These are phyloP conservation scores for Fusarium proliferatum DNA, from an alignment of 2,329 filamentous ascomycete genomes.

Conservation along the genomic window DNA sequence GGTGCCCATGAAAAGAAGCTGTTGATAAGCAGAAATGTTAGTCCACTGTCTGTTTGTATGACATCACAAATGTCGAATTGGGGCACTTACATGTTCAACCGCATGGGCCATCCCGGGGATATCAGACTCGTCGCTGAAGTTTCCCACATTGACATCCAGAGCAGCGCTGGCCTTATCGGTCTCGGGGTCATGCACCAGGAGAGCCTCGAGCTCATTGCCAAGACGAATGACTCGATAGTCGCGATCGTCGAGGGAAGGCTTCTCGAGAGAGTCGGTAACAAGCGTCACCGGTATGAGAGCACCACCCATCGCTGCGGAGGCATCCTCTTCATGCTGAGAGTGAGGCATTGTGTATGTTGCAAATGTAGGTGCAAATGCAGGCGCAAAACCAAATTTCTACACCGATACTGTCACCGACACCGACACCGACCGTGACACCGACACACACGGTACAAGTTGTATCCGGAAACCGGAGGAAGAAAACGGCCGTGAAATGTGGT, in stretches of 20 bases:
- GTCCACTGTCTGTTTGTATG: neutral
- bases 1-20: constrained; percentile 96
- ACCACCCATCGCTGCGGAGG: constrained; percentile 40
- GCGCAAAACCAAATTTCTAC: constrained; percentile 18
- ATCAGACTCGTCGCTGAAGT: constrained; percentile 89
- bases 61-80: neutral
- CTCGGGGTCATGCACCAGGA: constrained; percentile 92
- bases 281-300: constrained; percentile 48
- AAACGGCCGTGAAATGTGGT: constrained; percentile 22
- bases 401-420: constrained; percentile 19
- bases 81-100: constrained; percentile 79
- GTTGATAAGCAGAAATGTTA: constrained; percentile 16
- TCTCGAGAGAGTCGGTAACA: constrained; percentile 80
- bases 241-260: constrained; percentile 85
- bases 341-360: constrained; percentile 46
- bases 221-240: constrained; percentile 88
- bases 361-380: constrained; percentile 6
- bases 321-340: constrained; percentile 42
- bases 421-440: constrained; percentile 28
- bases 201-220: constrained; percentile 86
- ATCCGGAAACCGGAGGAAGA: constrained; percentile 17
- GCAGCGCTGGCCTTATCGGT: constrained; percentile 97
- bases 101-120: constrained; percentile 97
- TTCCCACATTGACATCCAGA: constrained; percentile 95
- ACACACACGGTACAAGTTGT: constrained; percentile 15